phyloP scores from a whole-genome alignment of 2,329 filamentous ascomycete species.

The Chaetomium sp. region DNA sequence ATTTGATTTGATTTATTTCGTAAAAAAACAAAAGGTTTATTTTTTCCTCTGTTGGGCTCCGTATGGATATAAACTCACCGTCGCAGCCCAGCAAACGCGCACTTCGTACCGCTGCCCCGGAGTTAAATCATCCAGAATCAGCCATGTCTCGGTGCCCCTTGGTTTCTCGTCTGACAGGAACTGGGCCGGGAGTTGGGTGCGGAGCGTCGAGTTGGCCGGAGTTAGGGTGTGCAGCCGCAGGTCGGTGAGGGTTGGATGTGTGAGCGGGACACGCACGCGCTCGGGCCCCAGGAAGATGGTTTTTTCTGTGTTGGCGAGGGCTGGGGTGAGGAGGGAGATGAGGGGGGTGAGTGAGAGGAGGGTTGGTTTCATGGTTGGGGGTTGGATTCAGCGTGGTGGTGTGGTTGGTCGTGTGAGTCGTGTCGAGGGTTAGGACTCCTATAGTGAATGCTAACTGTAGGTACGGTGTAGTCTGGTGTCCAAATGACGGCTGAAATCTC shows the following conservation, averaged over 20 bases:
- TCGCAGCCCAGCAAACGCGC: slow-evolving; percentile 88
- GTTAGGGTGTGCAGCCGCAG: slow-evolving; percentile 61
- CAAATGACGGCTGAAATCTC: no score
- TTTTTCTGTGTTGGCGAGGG: slow-evolving; percentile 79
- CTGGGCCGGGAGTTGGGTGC: slow-evolving; percentile 57
- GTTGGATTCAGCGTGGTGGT: no score
- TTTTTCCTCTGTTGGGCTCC: background rate
- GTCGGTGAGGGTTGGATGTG: slow-evolving; percentile 50
- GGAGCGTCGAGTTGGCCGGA: slow-evolving; percentile 45
- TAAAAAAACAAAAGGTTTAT: slow-evolving; percentile 3
- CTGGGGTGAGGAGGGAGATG: slow-evolving; percentile 14
- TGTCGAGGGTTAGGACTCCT: no score
- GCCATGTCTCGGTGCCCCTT: slow-evolving; percentile 65
- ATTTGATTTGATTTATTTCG: background rate
- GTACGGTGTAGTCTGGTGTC: no score
- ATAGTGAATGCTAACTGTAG: no score
- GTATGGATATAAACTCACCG: slow-evolving; percentile 50
- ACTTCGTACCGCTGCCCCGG: slow-evolving; percentile 79
- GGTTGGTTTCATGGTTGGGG: background rate
- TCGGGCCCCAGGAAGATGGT: slow-evolving; percentile 73
- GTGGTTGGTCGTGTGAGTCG: no score
- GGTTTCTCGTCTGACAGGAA: slow-evolving; percentile 55
- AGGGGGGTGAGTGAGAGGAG: background rate
- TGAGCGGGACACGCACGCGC: slow-evolving; percentile 47
- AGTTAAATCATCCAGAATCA: slow-evolving; percentile 64